Evolutionary conservation across 164 flowering plant genomes (phyloP).

Genomic region (Tetrastigma voinierianum): DNA sequence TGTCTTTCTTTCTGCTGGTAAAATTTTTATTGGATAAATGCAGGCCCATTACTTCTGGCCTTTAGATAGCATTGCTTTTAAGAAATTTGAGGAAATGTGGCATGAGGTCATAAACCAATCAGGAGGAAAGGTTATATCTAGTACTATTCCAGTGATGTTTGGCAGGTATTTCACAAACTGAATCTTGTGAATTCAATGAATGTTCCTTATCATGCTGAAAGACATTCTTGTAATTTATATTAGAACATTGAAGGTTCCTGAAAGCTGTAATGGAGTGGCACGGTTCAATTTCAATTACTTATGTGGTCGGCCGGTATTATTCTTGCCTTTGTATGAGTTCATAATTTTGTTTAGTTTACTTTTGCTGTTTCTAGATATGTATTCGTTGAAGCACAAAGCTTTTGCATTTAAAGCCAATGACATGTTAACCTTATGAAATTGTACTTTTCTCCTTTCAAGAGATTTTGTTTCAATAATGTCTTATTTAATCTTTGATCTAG

Average conservation of each 20-base stretch:
- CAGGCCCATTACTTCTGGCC: conserved; percentile 85
- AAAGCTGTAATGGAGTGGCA: conserved; percentile 90
- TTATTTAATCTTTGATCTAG: not conserved
- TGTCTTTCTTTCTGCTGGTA: conserved; percentile 4
- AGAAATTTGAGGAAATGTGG: conserved; percentile 80
- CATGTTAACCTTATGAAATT: not conserved
- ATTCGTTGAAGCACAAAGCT: too few relatives aligned
- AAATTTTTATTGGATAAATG: not conserved
- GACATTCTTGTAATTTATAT: conserved; percentile 6
- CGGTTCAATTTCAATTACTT: conserved; percentile 83
- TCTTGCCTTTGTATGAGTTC: conserved; percentile 8
- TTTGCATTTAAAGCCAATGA: not conserved
- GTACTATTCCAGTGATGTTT: conserved; percentile 84
- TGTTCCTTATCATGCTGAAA: not conserved
- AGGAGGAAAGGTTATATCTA: conserved; percentile 55
- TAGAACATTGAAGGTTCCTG: conserved; percentile 81
- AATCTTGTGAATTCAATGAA: not conserved
- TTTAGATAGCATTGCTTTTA: conserved; percentile 32
- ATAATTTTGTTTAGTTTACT: not conserved
- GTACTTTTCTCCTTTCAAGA: not conserved
- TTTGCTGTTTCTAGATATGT: too few relatives aligned
- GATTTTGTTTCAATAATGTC: not conserved
- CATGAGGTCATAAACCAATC: conserved; percentile 35
- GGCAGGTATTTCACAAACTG: conserved; percentile 62
- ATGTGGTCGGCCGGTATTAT: conserved; percentile 89